A percentile compares a stretch with the other conserved stretches of the same genome.
These are phyloP conservation scores for Suhomyces atakaporum DNA, from an alignment of 1,139 yeast species.

Conservation along the genomic window DNA sequence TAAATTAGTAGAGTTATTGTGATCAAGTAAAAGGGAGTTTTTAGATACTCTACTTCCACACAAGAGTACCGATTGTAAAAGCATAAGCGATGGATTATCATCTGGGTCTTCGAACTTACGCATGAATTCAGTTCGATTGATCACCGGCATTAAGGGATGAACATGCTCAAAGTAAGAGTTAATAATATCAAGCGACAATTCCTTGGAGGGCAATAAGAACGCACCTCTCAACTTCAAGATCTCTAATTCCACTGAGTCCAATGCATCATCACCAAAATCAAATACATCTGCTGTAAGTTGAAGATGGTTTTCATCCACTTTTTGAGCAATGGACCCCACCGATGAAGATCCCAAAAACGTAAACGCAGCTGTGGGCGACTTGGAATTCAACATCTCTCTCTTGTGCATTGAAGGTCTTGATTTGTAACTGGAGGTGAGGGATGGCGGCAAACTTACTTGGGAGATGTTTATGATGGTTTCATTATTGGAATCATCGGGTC, in stretches of 20 bases:
- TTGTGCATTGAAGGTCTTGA: slow-evolving; percentile 44
- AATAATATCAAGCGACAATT: slow-evolving; percentile 62
- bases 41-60: slow-evolving; percentile 68
- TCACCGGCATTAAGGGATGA: slow-evolving; percentile 73
- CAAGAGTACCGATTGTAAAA: slow-evolving; percentile 67
- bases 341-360: slow-evolving; percentile 48
- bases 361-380: slow-evolving; percentile 23
- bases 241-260: slow-evolving; percentile 70
- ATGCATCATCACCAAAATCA: slow-evolving; percentile 36
- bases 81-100: slow-evolving; percentile 67
- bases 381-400: slow-evolving; percentile 31
- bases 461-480: slow-evolving; percentile 49
- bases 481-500: slow-evolving; percentile 14
- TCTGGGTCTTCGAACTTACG: slow-evolving; percentile 54
- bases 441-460: slow-evolving; percentile 47
- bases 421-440: slow-evolving; percentile 44
- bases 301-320: slow-evolving; percentile 48
- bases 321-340: slow-evolving; percentile 43
- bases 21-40: slow-evolving; percentile 59
- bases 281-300: slow-evolving; percentile 45
- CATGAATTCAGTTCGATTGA: slow-evolving; percentile 66
- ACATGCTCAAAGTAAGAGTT: slow-evolving; percentile 65
- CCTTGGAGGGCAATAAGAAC: slow-evolving; percentile 64
- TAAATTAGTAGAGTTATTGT: slow-evolving; percentile 55
- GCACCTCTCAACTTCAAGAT: slow-evolving; percentile 71